These are phyloP conservation scores for Calonectria henricotiae DNA, from an alignment of 2,329 filamentous ascomycete genomes.

Conservation along the genomic window DNA sequence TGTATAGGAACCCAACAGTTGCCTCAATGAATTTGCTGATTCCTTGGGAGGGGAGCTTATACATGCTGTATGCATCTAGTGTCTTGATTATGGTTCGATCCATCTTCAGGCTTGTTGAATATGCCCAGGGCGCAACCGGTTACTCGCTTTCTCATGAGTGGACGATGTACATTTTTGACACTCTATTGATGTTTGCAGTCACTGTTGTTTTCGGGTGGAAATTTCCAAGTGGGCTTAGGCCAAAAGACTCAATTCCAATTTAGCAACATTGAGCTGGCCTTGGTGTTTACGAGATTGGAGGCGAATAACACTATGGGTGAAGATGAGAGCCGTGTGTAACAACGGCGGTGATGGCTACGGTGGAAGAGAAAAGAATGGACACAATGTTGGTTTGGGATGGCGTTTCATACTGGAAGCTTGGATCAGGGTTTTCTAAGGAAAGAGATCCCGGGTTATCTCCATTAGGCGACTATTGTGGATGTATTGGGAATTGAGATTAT, in stretches of 20 bases:
- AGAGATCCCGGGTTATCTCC: too few species aligned
- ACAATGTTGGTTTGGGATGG: too few species aligned
- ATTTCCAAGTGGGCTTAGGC: constrained; percentile 13
- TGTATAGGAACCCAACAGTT: neutral
- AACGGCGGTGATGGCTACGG: too few species aligned
- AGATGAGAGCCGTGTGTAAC: too few species aligned
- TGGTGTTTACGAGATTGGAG: neutral
- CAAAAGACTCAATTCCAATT: neutral
- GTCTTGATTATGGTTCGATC: constrained; percentile 24
- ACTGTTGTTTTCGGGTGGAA: constrained; percentile 7
- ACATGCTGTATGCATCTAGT: constrained; percentile 27
- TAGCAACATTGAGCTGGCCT: neutral
- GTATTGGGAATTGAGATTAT: too few species aligned
- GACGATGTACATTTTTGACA: constrained; percentile 27
- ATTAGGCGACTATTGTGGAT: too few species aligned
- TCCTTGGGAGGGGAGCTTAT: constrained; percentile 16
- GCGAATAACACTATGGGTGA: neutral
- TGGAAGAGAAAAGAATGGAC: too few species aligned
- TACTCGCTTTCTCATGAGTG: constrained; percentile 26
- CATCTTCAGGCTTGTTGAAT: constrained; percentile 27
- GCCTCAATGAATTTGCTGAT: neutral
- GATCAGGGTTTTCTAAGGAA: too few species aligned
- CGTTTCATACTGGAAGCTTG: too few species aligned
- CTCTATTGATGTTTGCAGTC: constrained; percentile 20
- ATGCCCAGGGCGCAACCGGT: constrained; percentile 7